These are phyloP conservation scores for Niveomyces coronatus DNA, from an alignment of 2,329 filamentous ascomycete species.

Conservation along the genomic window DNA sequence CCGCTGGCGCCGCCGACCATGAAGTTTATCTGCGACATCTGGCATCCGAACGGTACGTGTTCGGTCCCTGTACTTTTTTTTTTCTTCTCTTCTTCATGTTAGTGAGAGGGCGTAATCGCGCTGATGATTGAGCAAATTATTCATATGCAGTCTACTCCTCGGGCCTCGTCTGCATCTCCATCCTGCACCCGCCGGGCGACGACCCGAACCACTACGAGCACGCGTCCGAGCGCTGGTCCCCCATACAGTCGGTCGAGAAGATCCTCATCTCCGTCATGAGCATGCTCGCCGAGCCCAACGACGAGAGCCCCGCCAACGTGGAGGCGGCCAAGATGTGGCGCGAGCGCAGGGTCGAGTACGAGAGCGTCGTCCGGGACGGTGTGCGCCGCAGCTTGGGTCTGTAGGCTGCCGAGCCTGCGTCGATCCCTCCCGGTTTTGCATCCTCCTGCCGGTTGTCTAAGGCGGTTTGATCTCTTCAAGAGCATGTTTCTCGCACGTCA, in stretches of 20 bases:
- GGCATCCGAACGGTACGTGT: conserved; percentile 80
- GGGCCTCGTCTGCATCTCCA: conserved; percentile 94
- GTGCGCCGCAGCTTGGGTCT: conserved; percentile 71
- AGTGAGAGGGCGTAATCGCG: background rate
- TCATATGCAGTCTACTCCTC: conserved; percentile 76
- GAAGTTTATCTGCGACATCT: conserved; percentile 89
- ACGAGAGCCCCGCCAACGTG: conserved; percentile 92
- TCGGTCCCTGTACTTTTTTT: conserved; percentile 1
- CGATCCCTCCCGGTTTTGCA: too few relatives aligned
- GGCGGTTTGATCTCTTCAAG: too few relatives aligned
- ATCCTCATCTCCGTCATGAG: conserved; percentile 96
- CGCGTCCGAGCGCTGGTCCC: conserved; percentile 89
- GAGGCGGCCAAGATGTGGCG: conserved; percentile 97
- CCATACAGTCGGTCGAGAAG: conserved; percentile 95
- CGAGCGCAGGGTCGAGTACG: conserved; percentile 73
- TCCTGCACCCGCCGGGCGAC: conserved; percentile 90
- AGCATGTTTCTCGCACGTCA: too few relatives aligned
- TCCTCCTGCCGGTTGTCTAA: too few relatives aligned
- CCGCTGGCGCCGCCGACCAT: conserved; percentile 93
- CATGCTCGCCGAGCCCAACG: conserved; percentile 95
- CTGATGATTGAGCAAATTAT: background rate
- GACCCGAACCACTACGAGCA: conserved; percentile 98
- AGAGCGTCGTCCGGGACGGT: conserved; percentile 72
- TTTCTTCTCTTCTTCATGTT: background rate
- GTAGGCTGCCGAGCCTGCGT: too few relatives aligned